A percentile compares a stretch with the other conserved stretches of the same genome.
These are phyloP conservation scores for Pythium rhizo-oryzae DNA, from an alignment of 352 stramenopile species.

Conservation along the genomic window DNA sequence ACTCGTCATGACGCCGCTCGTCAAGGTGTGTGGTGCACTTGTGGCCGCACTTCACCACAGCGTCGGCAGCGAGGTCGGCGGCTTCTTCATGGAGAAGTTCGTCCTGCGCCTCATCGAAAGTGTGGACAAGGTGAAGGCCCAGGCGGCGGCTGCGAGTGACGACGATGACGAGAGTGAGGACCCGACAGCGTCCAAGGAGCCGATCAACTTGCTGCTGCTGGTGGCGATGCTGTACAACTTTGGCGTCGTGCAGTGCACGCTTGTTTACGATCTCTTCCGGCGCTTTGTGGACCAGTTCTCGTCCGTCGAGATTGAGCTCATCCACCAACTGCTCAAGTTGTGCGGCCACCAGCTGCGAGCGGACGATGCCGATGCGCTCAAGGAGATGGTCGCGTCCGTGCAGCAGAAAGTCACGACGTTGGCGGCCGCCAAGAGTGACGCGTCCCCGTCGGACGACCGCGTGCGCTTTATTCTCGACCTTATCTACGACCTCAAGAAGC, in stretches of 20 bases:
- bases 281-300: conserved; percentile 78
- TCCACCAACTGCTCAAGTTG: conserved; percentile 84
- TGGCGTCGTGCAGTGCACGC: conserved; percentile 84
- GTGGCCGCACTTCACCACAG: conserved; percentile 77
- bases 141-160: conserved; percentile 15
- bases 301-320: conserved; percentile 82
- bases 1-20: conserved; percentile 79
- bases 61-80: conserved; percentile 75
- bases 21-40: conserved; percentile 71
- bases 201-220: conserved; percentile 85
- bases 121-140: conserved; percentile 32
- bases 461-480: conserved; percentile 93
- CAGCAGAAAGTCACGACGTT: conserved; percentile 70
- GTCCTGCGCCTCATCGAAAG: conserved; percentile 57
- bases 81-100: conserved; percentile 83
- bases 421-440: conserved; percentile 29
- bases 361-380: conserved; percentile 85
- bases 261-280: conserved; percentile 92
- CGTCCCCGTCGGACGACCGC: conserved; percentile 41
- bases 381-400: conserved; percentile 83
- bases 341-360: conserved; percentile 82
- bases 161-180: conserved; percentile 41
- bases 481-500: conserved; percentile 97
- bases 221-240: conserved; percentile 92
- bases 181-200: conserved; percentile 55